Percentiles rank a stretch among this genome's conserved stretches.
Conservation (phyloP, 495 filamentous ascomycete genomes). For the Hypoxylon rickii region DNA sequence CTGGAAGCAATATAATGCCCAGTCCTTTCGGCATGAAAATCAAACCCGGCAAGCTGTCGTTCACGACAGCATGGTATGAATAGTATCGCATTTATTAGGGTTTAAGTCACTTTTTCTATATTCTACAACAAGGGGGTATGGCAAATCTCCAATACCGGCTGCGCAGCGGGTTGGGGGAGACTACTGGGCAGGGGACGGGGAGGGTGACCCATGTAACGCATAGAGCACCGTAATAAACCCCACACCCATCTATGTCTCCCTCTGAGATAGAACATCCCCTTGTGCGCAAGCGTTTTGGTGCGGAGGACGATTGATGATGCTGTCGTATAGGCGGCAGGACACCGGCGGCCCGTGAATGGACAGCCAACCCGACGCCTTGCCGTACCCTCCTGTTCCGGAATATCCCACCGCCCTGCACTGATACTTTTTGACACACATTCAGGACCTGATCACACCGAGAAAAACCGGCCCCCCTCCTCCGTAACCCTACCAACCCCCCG, state of each 20-base stretch:
- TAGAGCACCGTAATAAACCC: too few relatives aligned
- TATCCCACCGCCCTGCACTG: constrained; percentile 12
- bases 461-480: constrained; percentile 6
- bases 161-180: constrained; percentile 11
- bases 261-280: constrained; percentile 2
- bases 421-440: constrained; percentile 13
- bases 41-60: too few relatives aligned
- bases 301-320: constrained; percentile 1
- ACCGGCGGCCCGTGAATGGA: constrained; percentile 16
- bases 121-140: constrained; percentile 18
- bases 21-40: too few relatives aligned
- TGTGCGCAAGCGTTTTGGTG: constrained; percentile 9
- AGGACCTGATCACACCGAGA: constrained; percentile 15
- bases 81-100: constrained; percentile 9
- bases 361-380: constrained; percentile 16
- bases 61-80: background rate
- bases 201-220: too few relatives aligned
- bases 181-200: too few relatives aligned
- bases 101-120: constrained; percentile 30
- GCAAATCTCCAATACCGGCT: constrained; percentile 18
- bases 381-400: constrained; percentile 11
- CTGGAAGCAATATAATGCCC: too few relatives aligned
- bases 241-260: constrained; percentile 17
- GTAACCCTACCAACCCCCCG: constrained; percentile 15
- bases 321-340: constrained; percentile 12